phyloP scores from a whole-genome alignment of 352 stramenopile species.

The Pythium aphanidermatum region DNA sequence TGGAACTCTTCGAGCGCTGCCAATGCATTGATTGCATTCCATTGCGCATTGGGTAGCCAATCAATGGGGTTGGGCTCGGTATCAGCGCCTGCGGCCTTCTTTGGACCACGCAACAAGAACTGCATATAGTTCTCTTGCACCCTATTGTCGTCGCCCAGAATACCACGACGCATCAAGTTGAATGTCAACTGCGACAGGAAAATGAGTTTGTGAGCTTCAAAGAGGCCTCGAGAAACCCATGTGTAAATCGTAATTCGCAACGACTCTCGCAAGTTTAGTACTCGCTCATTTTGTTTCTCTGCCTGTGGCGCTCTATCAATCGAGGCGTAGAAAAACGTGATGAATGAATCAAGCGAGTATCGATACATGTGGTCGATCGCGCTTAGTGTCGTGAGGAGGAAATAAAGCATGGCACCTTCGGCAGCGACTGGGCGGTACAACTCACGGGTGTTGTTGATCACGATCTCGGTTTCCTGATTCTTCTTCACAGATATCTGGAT shows the following conservation, averaged over 20 bases:
- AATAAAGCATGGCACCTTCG: conserved; percentile 90
- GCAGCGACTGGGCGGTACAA: conserved; percentile 87
- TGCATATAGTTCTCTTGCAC: conserved; percentile 96
- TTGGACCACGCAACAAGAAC: conserved; percentile 90
- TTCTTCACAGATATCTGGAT: conserved; percentile 89
- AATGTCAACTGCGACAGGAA: conserved; percentile 97
- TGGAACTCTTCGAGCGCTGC: conserved; percentile 94
- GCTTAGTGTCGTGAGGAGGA: conserved; percentile 89
- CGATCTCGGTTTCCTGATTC: conserved; percentile 80
- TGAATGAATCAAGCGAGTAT: conserved; percentile 94
- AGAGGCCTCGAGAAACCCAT: conserved; percentile 94
- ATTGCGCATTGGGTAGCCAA: conserved; percentile 92
- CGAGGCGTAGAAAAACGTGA: conserved; percentile 97
- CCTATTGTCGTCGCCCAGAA: conserved; percentile 91
- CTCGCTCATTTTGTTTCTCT: conserved; percentile 88
- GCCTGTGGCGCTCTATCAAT: conserved; percentile 84
- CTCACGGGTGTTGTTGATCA: conserved; percentile 91
- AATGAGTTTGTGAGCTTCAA: conserved; percentile 96
- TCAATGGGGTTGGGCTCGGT: conserved; percentile 68
- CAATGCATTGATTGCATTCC: conserved; percentile 89
- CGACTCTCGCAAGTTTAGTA: conserved; percentile 91
- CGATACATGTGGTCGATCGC: conserved; percentile 95
- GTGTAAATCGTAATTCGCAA: conserved; percentile 96
- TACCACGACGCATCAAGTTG: conserved; percentile 95
- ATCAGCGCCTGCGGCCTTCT: conserved; percentile 45